Evolutionary conservation across 768 basidiomycete species (phyloP).

Genomic region (Tulasnella sp.): DNA sequence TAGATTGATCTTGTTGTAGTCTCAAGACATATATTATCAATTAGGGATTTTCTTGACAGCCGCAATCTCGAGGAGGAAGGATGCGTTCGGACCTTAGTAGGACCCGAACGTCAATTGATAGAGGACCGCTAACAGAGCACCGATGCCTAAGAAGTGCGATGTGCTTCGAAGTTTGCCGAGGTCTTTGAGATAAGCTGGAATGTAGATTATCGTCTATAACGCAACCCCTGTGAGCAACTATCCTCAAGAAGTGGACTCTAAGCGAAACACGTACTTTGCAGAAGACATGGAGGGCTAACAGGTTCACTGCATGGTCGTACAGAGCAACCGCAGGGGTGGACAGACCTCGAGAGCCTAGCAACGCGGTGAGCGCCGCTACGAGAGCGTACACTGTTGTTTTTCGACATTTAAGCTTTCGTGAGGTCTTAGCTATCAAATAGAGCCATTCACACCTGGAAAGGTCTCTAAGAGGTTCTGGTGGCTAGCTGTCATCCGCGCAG

Average conservation of each 20-base stretch:
- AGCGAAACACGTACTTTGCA: neutral
- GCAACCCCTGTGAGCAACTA: neutral
- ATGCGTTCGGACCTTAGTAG: neutral
- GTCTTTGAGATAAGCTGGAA: neutral
- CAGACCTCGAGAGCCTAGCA: neutral
- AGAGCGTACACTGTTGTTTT: neutral
- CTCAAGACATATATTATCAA: slow-evolving; percentile 13
- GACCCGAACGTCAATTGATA: neutral
- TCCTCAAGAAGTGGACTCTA: neutral
- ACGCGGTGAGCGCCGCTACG: neutral
- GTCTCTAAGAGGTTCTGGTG: neutral
- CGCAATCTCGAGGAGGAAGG: neutral
- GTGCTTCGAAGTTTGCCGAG: neutral
- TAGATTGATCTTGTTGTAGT: slow-evolving; percentile 11
- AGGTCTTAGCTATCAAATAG: neutral
- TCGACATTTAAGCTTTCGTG: neutral
- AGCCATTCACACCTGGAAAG: neutral
- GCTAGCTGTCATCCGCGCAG: neutral
- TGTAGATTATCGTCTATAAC: neutral
- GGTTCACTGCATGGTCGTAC: neutral
- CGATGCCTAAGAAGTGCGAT: neutral
- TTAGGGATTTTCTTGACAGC: neutral
- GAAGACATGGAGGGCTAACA: neutral
- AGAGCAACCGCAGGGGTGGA: neutral
- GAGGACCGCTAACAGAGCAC: neutral